Evolutionary conservation across 2,329 filamentous ascomycete species (phyloP), one percentile per base, ranked within the genome.

Genomic region (Coniochaeta ligniaria): DNA sequence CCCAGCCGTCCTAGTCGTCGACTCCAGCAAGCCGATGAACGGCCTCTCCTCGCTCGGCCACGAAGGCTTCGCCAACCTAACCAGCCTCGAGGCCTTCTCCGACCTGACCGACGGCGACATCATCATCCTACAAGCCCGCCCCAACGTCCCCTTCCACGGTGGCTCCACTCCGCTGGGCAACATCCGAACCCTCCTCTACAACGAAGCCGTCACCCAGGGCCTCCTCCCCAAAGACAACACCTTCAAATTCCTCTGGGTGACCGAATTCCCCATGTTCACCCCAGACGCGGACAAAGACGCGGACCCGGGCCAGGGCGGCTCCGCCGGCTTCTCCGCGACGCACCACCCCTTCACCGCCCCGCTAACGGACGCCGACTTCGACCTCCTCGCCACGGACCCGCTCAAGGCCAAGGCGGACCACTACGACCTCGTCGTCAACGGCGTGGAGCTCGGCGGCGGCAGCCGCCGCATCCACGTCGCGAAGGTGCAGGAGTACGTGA

Each of bases 271-370:
- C 14, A 85, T 99, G 68, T 99, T 99, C 76, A 92, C 92, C 1
- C 91, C 88, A 0, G 83, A 82, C 59, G 85, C 83, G 58, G 76
- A 82, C 58, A 78, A 82, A 14, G 76, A 90, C 55, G 4, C 31
- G 11, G 54, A 57, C 26, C 90, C 90, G 0, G 92, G 92, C 1
- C 93, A 98, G 75, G 92, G 91, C 59, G 92, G 92, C 20, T 74
- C 80, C 1, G 86, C 92, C 0, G 92, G 93, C 5, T 86, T 98
- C 68, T 86, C 88, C 11, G 88, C 94, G 0, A 96, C 93, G 0
- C 95, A 99, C 70, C 95, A 99, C 72, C 95, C 95, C 0, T 99
- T 99, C 75, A 99, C 95, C 0, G 91, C 95, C 0, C 95, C 95
- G 0, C 85, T 90, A 38, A 85, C 85, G 0, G 73, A 81, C 0